phyloP scores from a whole-genome alignment of 2,329 filamentous ascomycete genomes.

The Trichoderma sp. region DNA sequence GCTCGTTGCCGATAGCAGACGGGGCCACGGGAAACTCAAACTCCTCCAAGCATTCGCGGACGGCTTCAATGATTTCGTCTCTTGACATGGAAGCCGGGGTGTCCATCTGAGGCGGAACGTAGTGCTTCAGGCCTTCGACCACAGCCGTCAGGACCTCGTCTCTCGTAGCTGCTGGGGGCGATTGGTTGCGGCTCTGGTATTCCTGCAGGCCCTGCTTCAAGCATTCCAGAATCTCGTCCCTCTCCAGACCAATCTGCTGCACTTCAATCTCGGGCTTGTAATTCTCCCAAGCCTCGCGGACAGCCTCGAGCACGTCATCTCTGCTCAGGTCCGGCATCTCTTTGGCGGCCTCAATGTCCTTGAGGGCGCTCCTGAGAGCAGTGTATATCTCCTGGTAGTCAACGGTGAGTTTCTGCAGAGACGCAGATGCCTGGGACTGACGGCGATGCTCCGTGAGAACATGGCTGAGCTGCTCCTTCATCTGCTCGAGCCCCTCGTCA shows the following conservation, averaged over 20 bases:
- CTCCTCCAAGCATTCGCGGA: slow-evolving; percentile 83
- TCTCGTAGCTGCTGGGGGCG: slow-evolving; percentile 65
- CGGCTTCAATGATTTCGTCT: slow-evolving; percentile 80
- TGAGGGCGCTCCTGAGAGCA: slow-evolving; percentile 74
- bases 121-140: slow-evolving; percentile 81
- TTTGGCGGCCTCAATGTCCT: slow-evolving; percentile 57
- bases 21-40: slow-evolving; percentile 73
- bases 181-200: slow-evolving; percentile 61
- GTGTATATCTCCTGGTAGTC: slow-evolving; percentile 87
- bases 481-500: slow-evolving; percentile 75
- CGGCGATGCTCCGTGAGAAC: slow-evolving; percentile 75
- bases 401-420: slow-evolving; percentile 62
- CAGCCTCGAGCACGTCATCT: slow-evolving; percentile 83
- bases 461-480: slow-evolving; percentile 81
- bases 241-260: slow-evolving; percentile 85
- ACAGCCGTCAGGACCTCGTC: slow-evolving; percentile 86
- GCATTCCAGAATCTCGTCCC: slow-evolving; percentile 86
- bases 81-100: slow-evolving; percentile 70
- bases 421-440: slow-evolving; percentile 64
- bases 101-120: slow-evolving; percentile 72
- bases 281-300: slow-evolving; percentile 88
- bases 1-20: slow-evolving; percentile 54
- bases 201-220: slow-evolving; percentile 83
- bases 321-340: slow-evolving; percentile 59
- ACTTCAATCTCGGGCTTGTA: slow-evolving; percentile 93